Conservation (phyloP, 2,329 filamentous ascomycete genomes). For the Colletotrichum sp. region DNA sequence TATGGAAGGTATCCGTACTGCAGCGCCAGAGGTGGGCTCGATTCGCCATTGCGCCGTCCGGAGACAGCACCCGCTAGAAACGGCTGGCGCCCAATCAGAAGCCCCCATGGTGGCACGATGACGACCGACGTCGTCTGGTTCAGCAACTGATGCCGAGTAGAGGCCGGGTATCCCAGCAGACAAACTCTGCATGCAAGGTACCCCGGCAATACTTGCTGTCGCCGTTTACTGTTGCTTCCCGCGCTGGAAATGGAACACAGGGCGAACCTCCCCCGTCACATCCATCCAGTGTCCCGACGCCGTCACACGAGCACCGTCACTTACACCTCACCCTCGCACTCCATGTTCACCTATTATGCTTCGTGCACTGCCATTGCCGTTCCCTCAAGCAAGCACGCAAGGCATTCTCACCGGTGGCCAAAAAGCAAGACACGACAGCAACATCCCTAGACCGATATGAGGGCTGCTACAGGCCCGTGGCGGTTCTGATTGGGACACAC, state of each 20-base stretch:
- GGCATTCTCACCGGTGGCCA: not conserved
- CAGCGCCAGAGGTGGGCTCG: not conserved
- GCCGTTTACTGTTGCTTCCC: not conserved
- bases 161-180: not conserved
- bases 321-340: not conserved
- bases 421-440: not conserved
- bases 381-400: not conserved
- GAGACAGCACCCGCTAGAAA: not conserved
- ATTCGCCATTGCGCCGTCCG: not conserved
- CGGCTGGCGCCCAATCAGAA: not conserved
- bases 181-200: slow-evolving; percentile 17
- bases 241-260: not conserved
- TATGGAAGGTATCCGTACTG: too few relatives aligned
- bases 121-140: not conserved
- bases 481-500: not conserved
- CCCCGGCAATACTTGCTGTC: slow-evolving; percentile 9
- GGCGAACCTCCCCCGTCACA: not conserved
- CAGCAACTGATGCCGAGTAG: slow-evolving; percentile 9
- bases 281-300: not conserved
- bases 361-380: not conserved
- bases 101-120: not conserved
- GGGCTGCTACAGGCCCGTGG: not conserved
- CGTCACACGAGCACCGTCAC: not conserved
- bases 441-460: not conserved
- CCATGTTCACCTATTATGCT: not conserved